Evolutionary conservation across 1,284 basidiomycete species (phyloP), one percentile per base, ranked within the genome.

Genomic region (Chalciporus piperatoides): DNA sequence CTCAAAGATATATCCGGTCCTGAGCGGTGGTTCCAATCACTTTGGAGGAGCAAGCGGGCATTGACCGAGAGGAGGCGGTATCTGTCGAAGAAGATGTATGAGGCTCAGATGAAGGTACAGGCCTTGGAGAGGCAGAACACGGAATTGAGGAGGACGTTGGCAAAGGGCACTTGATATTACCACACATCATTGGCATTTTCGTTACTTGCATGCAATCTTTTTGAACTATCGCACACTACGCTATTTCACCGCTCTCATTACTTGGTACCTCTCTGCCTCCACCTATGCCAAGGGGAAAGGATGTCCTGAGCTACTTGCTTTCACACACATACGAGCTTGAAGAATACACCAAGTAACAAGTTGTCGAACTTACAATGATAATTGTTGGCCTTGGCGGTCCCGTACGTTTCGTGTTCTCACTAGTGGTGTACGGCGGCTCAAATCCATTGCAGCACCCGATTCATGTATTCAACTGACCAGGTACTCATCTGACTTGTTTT

Each of bases 11-110:
- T 92, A 35, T 61, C 68, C 32, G 61, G 63, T 58, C 69, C 78
- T 53, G 70, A 75, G 54, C 63, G 70, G 37, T 71, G 69, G 52
- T 73, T 62, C 49, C 60, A 62, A 19, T 51, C 36, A 3, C 67
- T 77, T 68, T 80, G 76, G 73, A 65, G 69, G 40, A 72, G 72
- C 39, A 68, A 70, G 44, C 76, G 74, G 19, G 80, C 82, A 0
- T 76, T 84, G n/a, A 72, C 72, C 24, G 75, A 79, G 56, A 78
- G 93, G 51, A 80, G 79, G 23, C 76, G 75, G 41, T 89, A 86
- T 64, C 68, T 96, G 44, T 68, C 87, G 56, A 78, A 79, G 54
- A 93, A 92, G 73, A 86, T 96, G 80, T 72, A 74, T 12, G 75
- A 73, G 39, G 80, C 84, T 4, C 80, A 86, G 63, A 71, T 70